phyloP scores from a whole-genome alignment of 1,139 yeast genomes.

The Geotrichum cucujoidarum region DNA sequence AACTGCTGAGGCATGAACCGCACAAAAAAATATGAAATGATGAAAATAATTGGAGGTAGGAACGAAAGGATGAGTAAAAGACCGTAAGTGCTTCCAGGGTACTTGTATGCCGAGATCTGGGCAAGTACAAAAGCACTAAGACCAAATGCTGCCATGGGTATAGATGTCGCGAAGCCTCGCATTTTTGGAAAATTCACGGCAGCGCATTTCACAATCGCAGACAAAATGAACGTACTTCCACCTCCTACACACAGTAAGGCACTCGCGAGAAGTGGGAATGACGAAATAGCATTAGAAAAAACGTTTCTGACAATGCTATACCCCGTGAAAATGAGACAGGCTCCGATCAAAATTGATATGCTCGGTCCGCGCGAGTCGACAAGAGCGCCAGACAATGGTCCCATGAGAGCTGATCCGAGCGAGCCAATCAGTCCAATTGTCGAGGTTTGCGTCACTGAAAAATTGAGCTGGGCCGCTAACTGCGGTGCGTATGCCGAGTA shows the following conservation, averaged over 20 bases:
- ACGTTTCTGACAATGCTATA: conserved; percentile 31
- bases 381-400: conserved; percentile 56
- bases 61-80: conserved; percentile 34
- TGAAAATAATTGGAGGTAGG: conserved; percentile 32
- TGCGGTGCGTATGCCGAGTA: conserved; percentile 66
- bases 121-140: conserved; percentile 40
- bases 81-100: conserved; percentile 33
- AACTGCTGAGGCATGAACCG: conserved; percentile 22
- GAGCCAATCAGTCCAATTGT: conserved; percentile 56
- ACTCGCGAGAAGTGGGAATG: conserved; percentile 28
- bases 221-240: conserved; percentile 39
- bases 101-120: conserved; percentile 31
- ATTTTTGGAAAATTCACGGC: conserved; percentile 39
- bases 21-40: conserved; percentile 27
- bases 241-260: conserved; percentile 36
- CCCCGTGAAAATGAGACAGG: conserved; percentile 31
- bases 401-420: conserved; percentile 54
- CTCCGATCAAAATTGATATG: conserved; percentile 32
- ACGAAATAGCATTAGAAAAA: conserved; percentile 24
- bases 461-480: conserved; percentile 47
- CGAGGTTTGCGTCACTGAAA: conserved; percentile 53
- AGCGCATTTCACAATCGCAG: conserved; percentile 42
- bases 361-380: conserved; percentile 57
- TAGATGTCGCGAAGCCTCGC: conserved; percentile 40
- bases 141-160: conserved; percentile 43